phyloP scores from a whole-genome alignment of 495 filamentous ascomycete genomes.

The Delitschia confertaspora region DNA sequence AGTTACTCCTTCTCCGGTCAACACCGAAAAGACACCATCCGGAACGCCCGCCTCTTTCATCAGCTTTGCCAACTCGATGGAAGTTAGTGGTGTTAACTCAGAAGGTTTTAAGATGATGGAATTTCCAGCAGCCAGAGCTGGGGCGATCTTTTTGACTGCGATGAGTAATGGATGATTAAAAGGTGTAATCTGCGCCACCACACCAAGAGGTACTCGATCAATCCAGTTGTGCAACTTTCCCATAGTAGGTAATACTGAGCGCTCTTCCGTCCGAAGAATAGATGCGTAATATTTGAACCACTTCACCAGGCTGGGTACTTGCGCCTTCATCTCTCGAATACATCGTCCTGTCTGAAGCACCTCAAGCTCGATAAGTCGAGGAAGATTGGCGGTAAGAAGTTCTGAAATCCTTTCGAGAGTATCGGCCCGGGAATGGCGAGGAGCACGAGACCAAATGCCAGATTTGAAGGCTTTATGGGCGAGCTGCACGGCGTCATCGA shows the following conservation, averaged over 20 bases:
- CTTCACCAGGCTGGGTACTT: constrained; percentile 51
- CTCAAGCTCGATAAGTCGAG: constrained; percentile 47
- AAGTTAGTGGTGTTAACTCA: constrained; percentile 53
- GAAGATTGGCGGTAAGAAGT: constrained; percentile 42
- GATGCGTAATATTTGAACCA: constrained; percentile 57
- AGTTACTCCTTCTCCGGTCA: constrained; percentile 54
- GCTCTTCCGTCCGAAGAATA: constrained; percentile 51
- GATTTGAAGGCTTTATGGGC: constrained; percentile 45
- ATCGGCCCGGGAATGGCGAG: constrained; percentile 37
- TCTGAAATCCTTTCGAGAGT: constrained; percentile 49
- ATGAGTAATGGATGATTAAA: constrained; percentile 60
- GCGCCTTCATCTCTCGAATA: constrained; percentile 56
- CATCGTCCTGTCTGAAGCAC: constrained; percentile 54
- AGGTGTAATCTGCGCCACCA: constrained; percentile 55
- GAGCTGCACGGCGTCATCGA: constrained; percentile 39
- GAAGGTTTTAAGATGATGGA: constrained; percentile 58
- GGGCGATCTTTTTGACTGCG: constrained; percentile 43
- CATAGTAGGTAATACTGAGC: constrained; percentile 50
- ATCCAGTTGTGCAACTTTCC: constrained; percentile 55
- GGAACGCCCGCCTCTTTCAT: constrained; percentile 51
- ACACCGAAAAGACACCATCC: constrained; percentile 49
- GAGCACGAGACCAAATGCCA: constrained; percentile 46
- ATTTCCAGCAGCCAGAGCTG: constrained; percentile 48
- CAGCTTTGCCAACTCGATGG: constrained; percentile 46
- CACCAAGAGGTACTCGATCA: constrained; percentile 51